These are phyloP conservation scores for Venturia carpophila DNA, from an alignment of 2,329 filamentous ascomycete species.

Conservation along the genomic window DNA sequence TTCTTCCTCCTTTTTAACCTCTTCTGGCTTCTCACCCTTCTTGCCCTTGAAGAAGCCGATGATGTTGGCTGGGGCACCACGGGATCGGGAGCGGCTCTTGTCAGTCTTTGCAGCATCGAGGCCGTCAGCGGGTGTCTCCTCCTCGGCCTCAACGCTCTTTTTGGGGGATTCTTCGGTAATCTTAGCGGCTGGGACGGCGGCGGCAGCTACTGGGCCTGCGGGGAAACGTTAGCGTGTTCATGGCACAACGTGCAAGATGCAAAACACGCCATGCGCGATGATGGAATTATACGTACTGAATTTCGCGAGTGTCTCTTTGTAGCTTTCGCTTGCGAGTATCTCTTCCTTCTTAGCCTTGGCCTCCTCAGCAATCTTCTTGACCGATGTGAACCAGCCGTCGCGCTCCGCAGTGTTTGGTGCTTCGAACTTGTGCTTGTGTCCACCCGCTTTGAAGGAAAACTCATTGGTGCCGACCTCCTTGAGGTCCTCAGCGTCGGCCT, in stretches of 20 bases:
- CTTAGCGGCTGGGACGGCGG: constrained; percentile 29
- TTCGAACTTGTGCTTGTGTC: constrained; percentile 93
- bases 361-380: constrained; percentile 76
- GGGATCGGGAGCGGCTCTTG: constrained; percentile 55
- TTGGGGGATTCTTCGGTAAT: constrained; percentile 33
- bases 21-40: constrained; percentile 43
- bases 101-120: constrained; percentile 39
- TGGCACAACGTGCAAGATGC: constrained; percentile 16
- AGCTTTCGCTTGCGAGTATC: constrained; percentile 71
- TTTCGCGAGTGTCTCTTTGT: constrained; percentile 78
- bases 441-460: constrained; percentile 77
- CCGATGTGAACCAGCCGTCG: constrained; percentile 81
- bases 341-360: constrained; percentile 71
- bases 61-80: constrained; percentile 51
- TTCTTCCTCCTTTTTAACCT: constrained; percentile 32
- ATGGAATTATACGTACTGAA: constrained; percentile 43
- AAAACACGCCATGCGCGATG: background rate
- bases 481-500: constrained; percentile 63
- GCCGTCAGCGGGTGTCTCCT: constrained; percentile 22
- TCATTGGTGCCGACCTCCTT: constrained; percentile 67
- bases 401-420: constrained; percentile 66
- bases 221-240: constrained; percentile 31
- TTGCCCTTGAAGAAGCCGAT: constrained; percentile 52
- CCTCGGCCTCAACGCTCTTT: constrained; percentile 40
- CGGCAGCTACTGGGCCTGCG: constrained; percentile 33